A percentile compares a stretch with the other conserved stretches of the same genome.
phyloP scores from a whole-genome alignment of 2,329 filamentous ascomycete species.

The Fusarium lateritium region DNA sequence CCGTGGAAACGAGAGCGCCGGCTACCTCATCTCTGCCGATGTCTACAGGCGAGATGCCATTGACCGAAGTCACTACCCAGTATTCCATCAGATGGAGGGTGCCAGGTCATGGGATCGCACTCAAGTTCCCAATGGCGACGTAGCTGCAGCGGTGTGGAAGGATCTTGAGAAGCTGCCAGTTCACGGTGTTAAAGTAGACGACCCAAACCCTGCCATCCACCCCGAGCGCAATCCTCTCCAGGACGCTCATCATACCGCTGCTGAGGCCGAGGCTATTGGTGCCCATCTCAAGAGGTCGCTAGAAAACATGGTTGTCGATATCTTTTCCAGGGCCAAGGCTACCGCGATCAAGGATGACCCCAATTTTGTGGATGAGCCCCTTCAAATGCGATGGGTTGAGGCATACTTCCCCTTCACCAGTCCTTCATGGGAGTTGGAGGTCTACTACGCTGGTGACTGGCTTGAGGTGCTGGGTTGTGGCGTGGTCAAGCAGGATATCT shows the following conservation, averaged over 20 bases:
- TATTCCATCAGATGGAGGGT: constrained; percentile 99
- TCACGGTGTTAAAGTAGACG: constrained; percentile 84
- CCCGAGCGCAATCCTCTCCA: constrained; percentile 88
- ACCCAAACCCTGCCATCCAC: constrained; percentile 85
- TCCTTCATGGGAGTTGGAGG: constrained; percentile 95
- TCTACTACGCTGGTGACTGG: constrained; percentile 95
- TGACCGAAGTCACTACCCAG: constrained; percentile 93
- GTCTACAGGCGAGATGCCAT: constrained; percentile 97
- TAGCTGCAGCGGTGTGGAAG: constrained; percentile 76
- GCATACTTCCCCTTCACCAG: constrained; percentile 98
- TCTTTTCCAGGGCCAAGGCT: constrained; percentile 83
- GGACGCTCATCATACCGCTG: constrained; percentile 75
- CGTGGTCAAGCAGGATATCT: constrained; percentile 86
- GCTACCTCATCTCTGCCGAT: constrained; percentile 93
- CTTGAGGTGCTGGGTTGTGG: constrained; percentile 96
- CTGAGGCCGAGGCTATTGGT: constrained; percentile 86
- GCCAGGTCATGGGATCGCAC: constrained; percentile 88
- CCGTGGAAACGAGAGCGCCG: constrained; percentile 77
- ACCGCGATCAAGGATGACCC: constrained; percentile 70
- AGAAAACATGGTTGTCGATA: constrained; percentile 89
- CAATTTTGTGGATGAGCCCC: constrained; percentile 73
- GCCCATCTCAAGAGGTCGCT: constrained; percentile 90
- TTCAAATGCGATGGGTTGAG: constrained; percentile 94
- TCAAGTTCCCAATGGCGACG: constrained; percentile 68
- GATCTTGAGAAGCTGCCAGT: constrained; percentile 80